Conservation (phyloP, 495 filamentous ascomycete genomes). For the Talaromyces thailandensis region DNA sequence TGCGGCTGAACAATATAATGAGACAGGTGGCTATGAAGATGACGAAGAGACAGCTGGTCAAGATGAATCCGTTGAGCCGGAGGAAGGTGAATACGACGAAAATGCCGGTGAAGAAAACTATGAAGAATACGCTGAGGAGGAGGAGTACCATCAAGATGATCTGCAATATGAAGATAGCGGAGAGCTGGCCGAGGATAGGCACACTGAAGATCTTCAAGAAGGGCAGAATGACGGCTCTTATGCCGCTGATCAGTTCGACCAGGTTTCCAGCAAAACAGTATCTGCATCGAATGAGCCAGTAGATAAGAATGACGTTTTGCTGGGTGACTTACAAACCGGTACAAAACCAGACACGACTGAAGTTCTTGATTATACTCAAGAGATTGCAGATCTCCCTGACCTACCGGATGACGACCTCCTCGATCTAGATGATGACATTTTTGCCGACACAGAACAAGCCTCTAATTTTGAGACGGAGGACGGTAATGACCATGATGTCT, state of each 20-base stretch:
- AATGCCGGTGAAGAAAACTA: background rate
- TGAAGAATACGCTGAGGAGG: background rate
- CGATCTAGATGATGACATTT: constrained; percentile 22
- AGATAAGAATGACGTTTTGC: background rate
- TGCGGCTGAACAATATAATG: background rate
- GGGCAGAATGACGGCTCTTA: background rate
- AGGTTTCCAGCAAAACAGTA: background rate
- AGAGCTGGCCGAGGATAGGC: background rate
- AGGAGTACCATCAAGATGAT: background rate
- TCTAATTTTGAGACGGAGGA: background rate
- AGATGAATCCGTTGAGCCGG: background rate
- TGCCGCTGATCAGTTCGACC: background rate
- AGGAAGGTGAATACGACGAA: constrained; percentile 3
- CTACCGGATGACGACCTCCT: constrained; percentile 23
- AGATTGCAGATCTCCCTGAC: constrained; percentile 12
- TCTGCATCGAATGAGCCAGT: background rate
- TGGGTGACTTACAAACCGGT: background rate
- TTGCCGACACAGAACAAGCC: constrained; percentile 14
- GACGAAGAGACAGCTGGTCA: background rate
- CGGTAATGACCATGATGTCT: background rate
- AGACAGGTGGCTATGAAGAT: background rate
- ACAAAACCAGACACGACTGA: background rate
- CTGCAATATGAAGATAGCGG: background rate
- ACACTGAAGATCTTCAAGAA: background rate
- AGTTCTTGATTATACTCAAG: background rate